Base-by-base conservation (phyloP, 768 basidiomycete species). In the Tylopilus balloui region DNA sequence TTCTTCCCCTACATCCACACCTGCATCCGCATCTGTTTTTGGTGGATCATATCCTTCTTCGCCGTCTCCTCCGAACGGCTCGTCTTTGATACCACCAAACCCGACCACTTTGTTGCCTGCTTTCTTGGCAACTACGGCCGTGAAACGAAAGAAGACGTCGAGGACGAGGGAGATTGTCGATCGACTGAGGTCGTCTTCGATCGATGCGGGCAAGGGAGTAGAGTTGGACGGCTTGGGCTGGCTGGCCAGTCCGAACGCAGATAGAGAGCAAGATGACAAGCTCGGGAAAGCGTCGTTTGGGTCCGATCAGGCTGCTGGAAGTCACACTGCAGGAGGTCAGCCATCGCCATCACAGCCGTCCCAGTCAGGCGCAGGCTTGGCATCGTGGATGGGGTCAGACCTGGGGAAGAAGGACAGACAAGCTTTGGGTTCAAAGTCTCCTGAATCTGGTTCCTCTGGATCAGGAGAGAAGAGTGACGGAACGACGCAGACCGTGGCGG, bases 81-180 rank as follows among this genome's bases (percentile, higher is more conserved):
- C 25, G 29, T 39, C 42, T 7, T 31, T 43, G 27, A 38, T 42
- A 5, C 42, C 50, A 28, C 21, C 51, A 1, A 56, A 52, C 11
- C 25, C 54, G 20, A 55, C 56, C 12, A 52, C 58, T 0, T 14
- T 63, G 15, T 56, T 64, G 19, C 63, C 63, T 24, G 58, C 63
- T 0, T 64, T 64, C 45, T 42, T 64, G 12, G 49, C 61, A 13
- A 56, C 56, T 15, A 19, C 58, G 35, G 32, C 29, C 20, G 45
- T 39, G 36, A 62, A 64, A 27, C 51, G 59, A 12, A 64, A 64
- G 52, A 66, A 54, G 53, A 14, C 50, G 10, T 64, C 64, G 23
- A 52, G 59, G 35, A 64, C 63, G 50, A 58, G 64, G n/a, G 63
- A 66, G 50, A 66, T 64, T 31, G 59, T 64, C 1, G 63, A 64